Evolutionary conservation across 2,329 filamentous ascomycete species (phyloP).

Genomic region (Ophiostoma pallidulum): DNA sequence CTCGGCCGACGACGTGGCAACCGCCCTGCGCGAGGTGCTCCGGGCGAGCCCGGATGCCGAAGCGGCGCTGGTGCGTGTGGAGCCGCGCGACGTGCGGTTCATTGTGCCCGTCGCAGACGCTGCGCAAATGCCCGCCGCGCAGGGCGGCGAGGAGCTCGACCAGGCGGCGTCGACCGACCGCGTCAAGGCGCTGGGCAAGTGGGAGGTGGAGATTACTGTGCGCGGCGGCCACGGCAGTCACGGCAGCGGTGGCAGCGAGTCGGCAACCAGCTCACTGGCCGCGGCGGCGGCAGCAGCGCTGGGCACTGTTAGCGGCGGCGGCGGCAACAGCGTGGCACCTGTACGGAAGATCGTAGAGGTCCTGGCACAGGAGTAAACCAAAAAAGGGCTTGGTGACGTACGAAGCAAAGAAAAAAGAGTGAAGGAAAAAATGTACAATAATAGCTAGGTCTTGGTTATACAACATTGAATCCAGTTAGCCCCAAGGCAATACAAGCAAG

Average conservation of each 20-base stretch:
- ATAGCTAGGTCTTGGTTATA: too few relatives aligned
- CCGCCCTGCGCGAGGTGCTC: conserved; percentile 26
- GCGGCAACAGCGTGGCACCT: conserved; percentile 20
- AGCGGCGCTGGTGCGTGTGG: conserved; percentile 28
- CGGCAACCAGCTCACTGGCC: neutral
- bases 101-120: conserved; percentile 21
- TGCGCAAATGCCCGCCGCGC: too few relatives aligned
- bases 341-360: conserved; percentile 28
- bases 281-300: too few relatives aligned
- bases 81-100: conserved; percentile 27
- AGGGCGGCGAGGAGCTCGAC: conserved; percentile 18
- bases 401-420: too few relatives aligned
- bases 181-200: conserved; percentile 32
- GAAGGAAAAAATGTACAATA: too few relatives aligned
- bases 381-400: too few relatives aligned
- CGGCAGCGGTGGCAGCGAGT: neutral
- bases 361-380: conserved; percentile 24
- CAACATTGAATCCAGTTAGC: too few relatives aligned
- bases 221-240: conserved; percentile 18
- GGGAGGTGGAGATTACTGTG: conserved; percentile 28
- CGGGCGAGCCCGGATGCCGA: conserved; percentile 22
- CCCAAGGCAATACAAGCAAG: too few relatives aligned
- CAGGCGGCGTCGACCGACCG: conserved; percentile 26
- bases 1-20: conserved; percentile 28
- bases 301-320: too few relatives aligned